Percentiles rank a stretch among this genome's conserved stretches.
Evolutionary conservation across 2,329 filamentous ascomycete genomes (phyloP).

Genomic region (Stachybotrys echinatus): DNA sequence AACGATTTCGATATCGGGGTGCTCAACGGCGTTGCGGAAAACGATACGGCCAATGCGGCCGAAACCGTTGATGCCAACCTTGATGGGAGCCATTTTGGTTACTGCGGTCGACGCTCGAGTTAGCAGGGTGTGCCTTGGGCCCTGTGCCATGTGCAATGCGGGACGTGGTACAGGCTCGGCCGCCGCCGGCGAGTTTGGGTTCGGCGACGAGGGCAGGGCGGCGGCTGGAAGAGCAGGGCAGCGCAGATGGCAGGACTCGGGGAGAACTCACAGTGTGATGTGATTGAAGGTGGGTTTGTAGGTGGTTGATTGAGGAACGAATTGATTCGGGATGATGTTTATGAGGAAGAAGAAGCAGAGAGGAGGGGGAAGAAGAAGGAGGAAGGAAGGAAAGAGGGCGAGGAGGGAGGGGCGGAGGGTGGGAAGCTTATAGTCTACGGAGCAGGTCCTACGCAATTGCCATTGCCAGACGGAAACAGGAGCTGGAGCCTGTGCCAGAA

Average conservation of each 20-base stretch:
- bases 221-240: too few species aligned
- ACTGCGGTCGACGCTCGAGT: slow-evolving; percentile 5
- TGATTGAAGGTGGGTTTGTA: background rate
- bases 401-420: slow-evolving; percentile 1
- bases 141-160: too few species aligned
- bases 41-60: slow-evolving; percentile 98
- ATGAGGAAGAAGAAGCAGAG: background rate
- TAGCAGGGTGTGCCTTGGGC: slow-evolving; percentile 1
- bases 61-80: slow-evolving; percentile 99
- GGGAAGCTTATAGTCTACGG: background rate
- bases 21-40: slow-evolving; percentile 95
- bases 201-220: too few species aligned
- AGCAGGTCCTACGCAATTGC: background rate
- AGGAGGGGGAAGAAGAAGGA: slow-evolving; percentile 4
- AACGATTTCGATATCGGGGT: slow-evolving; percentile 83
- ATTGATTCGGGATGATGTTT: background rate
- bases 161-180: too few species aligned
- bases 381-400: slow-evolving; percentile 3
- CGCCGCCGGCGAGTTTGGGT: too few species aligned
- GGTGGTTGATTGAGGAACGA: background rate
- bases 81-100: slow-evolving; percentile 43
- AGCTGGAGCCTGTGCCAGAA: background rate
- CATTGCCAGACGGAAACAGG: background rate
- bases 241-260: background rate
- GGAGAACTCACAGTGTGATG: background rate